Evolutionary conservation across 805 yeast genomes (phyloP).

Genomic region (Yamadazyma olivae): DNA sequence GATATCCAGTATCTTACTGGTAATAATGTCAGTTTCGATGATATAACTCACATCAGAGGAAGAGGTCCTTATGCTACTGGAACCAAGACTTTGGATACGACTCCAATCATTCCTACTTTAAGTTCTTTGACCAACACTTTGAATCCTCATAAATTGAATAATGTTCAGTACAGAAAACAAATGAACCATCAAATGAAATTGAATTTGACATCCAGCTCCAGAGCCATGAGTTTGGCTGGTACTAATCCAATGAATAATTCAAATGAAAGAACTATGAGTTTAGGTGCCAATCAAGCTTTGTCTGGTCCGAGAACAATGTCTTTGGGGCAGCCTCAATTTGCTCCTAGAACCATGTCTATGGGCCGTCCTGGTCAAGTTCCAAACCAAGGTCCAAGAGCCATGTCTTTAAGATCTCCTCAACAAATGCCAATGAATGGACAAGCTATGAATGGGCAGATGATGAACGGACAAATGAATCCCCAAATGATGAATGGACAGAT

Average conservation of each 20-base stretch:
- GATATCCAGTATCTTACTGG: slow-evolving; percentile 34
- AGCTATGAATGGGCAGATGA: not conserved
- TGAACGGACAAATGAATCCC: slow-evolving; percentile 4
- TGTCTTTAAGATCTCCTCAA: slow-evolving; percentile 3
- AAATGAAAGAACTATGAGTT: slow-evolving; percentile 24
- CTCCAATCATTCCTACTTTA: slow-evolving; percentile 75
- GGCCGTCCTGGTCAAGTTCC: slow-evolving; percentile 3
- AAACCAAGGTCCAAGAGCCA: slow-evolving; percentile 4
- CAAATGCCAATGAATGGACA: slow-evolving; percentile 4
- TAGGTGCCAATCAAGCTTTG: slow-evolving; percentile 10
- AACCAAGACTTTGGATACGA: slow-evolving; percentile 45
- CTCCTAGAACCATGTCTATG: slow-evolving; percentile 13
- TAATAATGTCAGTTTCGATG: slow-evolving; percentile 55
- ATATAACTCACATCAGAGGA: slow-evolving; percentile 60
- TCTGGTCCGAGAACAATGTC: slow-evolving; percentile 18
- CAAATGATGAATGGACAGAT: slow-evolving; percentile 4
- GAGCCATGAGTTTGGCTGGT: slow-evolving; percentile 40
- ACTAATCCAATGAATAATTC: slow-evolving; percentile 28
- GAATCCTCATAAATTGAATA: slow-evolving; percentile 33
- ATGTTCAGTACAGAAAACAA: slow-evolving; percentile 65
- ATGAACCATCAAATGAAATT: slow-evolving; percentile 65
- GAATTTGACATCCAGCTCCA: slow-evolving; percentile 45
- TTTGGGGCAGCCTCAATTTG: slow-evolving; percentile 8
- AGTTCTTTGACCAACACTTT: slow-evolving; percentile 28
- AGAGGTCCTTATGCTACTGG: slow-evolving; percentile 61